These are phyloP conservation scores for Backusella mclennaniae DNA, from an alignment of 192 early-diverging fungal genomes.

Conservation along the genomic window DNA sequence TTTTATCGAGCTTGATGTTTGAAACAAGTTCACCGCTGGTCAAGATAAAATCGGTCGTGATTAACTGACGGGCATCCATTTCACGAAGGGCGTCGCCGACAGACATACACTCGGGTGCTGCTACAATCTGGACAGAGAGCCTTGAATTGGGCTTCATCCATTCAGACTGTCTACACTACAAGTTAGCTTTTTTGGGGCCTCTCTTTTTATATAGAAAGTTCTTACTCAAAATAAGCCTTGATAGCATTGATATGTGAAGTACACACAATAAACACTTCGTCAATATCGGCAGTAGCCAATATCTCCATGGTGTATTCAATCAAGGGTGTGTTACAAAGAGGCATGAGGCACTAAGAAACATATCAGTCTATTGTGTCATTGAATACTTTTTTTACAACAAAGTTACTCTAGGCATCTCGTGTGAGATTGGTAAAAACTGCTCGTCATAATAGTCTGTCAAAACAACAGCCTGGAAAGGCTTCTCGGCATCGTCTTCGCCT, in stretches of 20 bases:
- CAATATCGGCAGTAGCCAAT: constrained; percentile 81
- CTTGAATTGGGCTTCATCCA: constrained; percentile 68
- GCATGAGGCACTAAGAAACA: constrained; percentile 74
- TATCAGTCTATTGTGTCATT: neutral
- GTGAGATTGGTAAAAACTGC: constrained; percentile 84
- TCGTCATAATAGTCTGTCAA: constrained; percentile 89
- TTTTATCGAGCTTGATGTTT: constrained; percentile 77
- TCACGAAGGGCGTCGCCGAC: constrained; percentile 93
- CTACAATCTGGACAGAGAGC: constrained; percentile 70
- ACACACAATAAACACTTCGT: constrained; percentile 86
- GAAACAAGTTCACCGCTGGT: constrained; percentile 88
- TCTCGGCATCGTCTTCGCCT: constrained; percentile 52
- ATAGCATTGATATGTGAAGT: constrained; percentile 82
- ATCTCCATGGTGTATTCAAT: constrained; percentile 97
- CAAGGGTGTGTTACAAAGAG: constrained; percentile 93
- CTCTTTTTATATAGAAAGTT: neutral
- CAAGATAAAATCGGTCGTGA: constrained; percentile 89
- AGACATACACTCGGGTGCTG: constrained; percentile 69
- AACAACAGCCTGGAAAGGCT: constrained; percentile 84
- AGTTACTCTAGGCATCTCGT: constrained; percentile 75
- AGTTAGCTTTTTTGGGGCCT: neutral
- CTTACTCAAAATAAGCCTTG: constrained; percentile 78
- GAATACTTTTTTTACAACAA: neutral
- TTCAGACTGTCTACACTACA: constrained; percentile 52
- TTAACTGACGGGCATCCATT: constrained; percentile 75